Evolutionary conservation across 176 grass and related monocot species (phyloP).

Genomic region (Saccharum officinarum): DNA sequence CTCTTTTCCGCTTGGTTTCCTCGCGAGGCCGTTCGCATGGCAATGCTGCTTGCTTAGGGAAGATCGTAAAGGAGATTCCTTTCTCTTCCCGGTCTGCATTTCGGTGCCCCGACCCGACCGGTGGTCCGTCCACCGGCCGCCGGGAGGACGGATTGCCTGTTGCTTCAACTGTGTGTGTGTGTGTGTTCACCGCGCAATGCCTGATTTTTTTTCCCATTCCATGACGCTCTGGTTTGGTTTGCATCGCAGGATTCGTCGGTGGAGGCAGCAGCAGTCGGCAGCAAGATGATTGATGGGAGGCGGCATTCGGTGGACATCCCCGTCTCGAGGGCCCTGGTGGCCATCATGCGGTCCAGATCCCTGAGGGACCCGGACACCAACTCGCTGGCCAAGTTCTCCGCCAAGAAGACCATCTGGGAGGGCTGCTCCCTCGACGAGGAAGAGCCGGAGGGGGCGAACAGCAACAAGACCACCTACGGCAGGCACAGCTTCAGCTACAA

Average conservation of each 20-base stretch:
- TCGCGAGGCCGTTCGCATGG: slow-evolving; percentile 8
- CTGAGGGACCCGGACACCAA: slow-evolving; percentile 95
- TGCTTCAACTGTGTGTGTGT: not conserved
- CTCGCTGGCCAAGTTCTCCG: slow-evolving; percentile 80
- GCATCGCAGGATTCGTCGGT: slow-evolving; percentile 37
- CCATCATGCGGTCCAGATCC: slow-evolving; percentile 87
- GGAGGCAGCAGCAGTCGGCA: not conserved
- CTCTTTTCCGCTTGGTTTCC: not conserved
- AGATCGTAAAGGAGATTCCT: not conserved
- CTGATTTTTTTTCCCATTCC: not conserved
- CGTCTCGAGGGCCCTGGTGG: slow-evolving; percentile 73
- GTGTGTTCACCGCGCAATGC: not conserved
- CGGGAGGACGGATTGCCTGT: not conserved
- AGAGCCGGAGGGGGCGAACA: slow-evolving; percentile 18
- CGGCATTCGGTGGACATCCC: slow-evolving; percentile 92
- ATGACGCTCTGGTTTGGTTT: not conserved
- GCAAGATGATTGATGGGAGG: slow-evolving; percentile 73
- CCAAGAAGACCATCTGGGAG: slow-evolving; percentile 70
- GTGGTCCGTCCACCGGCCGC: not conserved
- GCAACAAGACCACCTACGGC: slow-evolving; percentile 22
- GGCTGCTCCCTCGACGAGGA: slow-evolving; percentile 51
- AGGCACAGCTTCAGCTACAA: slow-evolving; percentile 74
- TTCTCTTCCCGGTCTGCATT: not conserved
- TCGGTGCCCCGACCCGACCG: not conserved
- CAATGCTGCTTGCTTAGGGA: slow-evolving; percentile 6